These are phyloP conservation scores for Celoporthe dispersa DNA, from an alignment of 2,329 filamentous ascomycete genomes.

Conservation along the genomic window DNA sequence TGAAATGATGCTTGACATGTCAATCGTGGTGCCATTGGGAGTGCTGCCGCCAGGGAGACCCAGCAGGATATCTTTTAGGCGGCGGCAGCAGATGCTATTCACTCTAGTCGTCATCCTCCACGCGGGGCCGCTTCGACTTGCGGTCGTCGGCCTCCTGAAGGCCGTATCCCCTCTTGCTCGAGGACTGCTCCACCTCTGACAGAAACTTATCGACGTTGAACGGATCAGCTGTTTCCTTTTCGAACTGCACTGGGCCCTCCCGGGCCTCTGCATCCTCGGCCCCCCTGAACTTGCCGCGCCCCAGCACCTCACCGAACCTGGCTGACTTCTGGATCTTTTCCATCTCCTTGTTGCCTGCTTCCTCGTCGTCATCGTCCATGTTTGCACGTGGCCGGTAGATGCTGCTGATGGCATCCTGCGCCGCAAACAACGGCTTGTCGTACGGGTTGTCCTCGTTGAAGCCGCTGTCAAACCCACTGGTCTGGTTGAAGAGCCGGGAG, in stretches of 20 bases:
- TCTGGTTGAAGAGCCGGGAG: constrained; percentile 92
- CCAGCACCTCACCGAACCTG: constrained; percentile 84
- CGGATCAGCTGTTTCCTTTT: constrained; percentile 83
- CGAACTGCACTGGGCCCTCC: constrained; percentile 94
- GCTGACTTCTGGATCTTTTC: constrained; percentile 84
- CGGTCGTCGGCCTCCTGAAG: constrained; percentile 68
- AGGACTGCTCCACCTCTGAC: constrained; percentile 70
- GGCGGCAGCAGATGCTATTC: constrained; percentile 11
- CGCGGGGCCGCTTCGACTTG: constrained; percentile 73
- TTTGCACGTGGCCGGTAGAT: constrained; percentile 86
- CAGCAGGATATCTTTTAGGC: neutral
- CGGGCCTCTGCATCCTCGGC: constrained; percentile 81
- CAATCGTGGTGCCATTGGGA: constrained; percentile 2
- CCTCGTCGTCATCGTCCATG: constrained; percentile 77
- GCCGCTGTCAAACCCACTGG: constrained; percentile 84
- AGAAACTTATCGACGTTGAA: constrained; percentile 97
- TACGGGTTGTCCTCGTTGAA: constrained; percentile 98
- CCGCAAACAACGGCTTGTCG: constrained; percentile 95
- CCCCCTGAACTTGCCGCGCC: constrained; percentile 89
- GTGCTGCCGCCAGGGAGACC: neutral
- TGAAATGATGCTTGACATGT: neutral
- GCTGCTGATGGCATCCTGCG: constrained; percentile 90
- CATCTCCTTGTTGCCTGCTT: constrained; percentile 80
- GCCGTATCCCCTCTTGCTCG: constrained; percentile 73
- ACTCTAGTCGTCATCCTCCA: constrained; percentile 65